Evolutionary conservation across 306 rosid genomes (phyloP), one percentile per base, ranked within the genome.

Genomic region (Astragalus glycyphyllos): DNA sequence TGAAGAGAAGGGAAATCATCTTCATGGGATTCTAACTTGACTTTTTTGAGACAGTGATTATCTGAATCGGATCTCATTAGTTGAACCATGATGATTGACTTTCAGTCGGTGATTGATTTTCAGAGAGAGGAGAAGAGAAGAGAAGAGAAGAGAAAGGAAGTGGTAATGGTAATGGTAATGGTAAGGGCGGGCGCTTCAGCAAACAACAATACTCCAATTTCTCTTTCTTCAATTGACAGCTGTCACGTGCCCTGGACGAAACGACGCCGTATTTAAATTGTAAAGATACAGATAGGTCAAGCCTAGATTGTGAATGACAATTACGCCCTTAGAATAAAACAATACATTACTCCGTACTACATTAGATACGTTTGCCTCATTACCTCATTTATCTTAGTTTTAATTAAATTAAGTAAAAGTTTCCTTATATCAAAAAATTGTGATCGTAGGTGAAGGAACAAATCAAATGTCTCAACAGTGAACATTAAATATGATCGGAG

Each of bases 11-110:
- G 77, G 8, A 78, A 14, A 16, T 76, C 77, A 41, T 76, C 92
- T 23, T 83, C 89, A 17, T 86, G 87, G 32, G 69, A 5, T 68
- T 90, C 95, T 46, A 76, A 13, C 73, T 88, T 90, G 42, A 88
- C 84, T 60, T 79, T 84, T 17, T 82, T 84, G 31, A 60, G 10
- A 60, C 67, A 58, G 73, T 73, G 76, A 35, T 17, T 58, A 1
- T 81, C 85, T 8, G 69, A 4, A 3, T 81, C 85, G 4, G 87
- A 75, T 34, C 57, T 70, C 94, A 90, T 90, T 26, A 75, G 42
- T 71, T 88, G 96, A 77, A 90, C 94, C 94, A 90, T 90, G 65
- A 13, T 38, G 73, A 17, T 20, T 35, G 5, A 6, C 51, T 26
- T 14, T 13, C 48, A 76, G 38, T 71, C 69, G 40, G 72, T 26